Evolutionary conservation across 2,329 filamentous ascomycete species (phyloP), one percentile per base, ranked within the genome.

Genomic region (Colletotrichum truncatum): DNA sequence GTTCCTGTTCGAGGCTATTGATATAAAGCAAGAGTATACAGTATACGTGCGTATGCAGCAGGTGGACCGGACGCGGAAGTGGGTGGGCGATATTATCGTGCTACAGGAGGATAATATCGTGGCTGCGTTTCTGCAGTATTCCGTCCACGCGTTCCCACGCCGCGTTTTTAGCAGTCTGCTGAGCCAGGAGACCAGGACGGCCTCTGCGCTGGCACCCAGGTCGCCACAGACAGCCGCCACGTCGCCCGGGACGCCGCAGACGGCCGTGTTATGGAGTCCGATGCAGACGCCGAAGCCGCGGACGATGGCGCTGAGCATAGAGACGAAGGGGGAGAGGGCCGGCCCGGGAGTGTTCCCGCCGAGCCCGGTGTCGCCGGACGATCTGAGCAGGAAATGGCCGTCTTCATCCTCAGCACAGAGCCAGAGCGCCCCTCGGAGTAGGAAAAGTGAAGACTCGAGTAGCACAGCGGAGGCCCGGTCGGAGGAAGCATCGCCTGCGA

Each of bases 11-110:
- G 51, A 53, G 51, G 14, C 34, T 21, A 38, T 53, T 23, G 51
- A 53, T 34, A 53, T 53, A 34, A 16, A 10, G 10, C 51, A 38
- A n/a, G 34, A 28, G 34, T 53, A 53, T n/a, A 53, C 51, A 14
- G 51, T 53, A 5, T 53, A 53, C 34, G 51, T 53, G 14, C 34
- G 51, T 25, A 53, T 53, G 51, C 51, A 39, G 14, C 51, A 53
- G 28, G 51, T 53, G 4, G 51, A 12, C 51, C 51, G 51, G 18
- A 39, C 34, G 23, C 32, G 51, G 18, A 53, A 38, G 21, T 53
- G 51, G 51, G 16, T 18, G 12, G 51, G 51, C 9, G 23, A 53
- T 34, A 53, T 41, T 25, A 28, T 53, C 14, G 51, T 53, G 21
- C 14, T 53, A 10, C 51, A 34, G 8, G 34, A 53, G 34, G 23